phyloP scores from a whole-genome alignment of 2,329 filamentous ascomycete genomes.

The Exophiala sp. region DNA sequence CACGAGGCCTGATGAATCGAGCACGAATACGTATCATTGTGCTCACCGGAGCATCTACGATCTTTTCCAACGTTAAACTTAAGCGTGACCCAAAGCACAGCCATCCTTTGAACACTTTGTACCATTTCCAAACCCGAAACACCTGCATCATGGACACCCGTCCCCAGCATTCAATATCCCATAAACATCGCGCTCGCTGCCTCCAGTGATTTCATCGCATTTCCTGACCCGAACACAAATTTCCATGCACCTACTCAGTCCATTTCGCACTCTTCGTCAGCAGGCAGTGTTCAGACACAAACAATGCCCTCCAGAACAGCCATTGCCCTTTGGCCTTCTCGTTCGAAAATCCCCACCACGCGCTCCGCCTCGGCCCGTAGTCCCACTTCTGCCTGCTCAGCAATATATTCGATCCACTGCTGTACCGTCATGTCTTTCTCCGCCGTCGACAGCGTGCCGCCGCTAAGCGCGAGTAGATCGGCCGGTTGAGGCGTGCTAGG shows the following conservation, averaged over 20 bases:
- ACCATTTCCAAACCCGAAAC: not conserved
- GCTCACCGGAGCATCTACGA: too few relatives aligned
- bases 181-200: too few relatives aligned
- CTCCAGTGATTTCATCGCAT: too few relatives aligned
- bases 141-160: too few relatives aligned
- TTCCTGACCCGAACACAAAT: not conserved
- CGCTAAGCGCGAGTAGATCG: conserved; percentile 37
- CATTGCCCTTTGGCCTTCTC: conserved; percentile 73
- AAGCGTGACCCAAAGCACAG: too few relatives aligned
- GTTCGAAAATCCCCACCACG: conserved; percentile 76
- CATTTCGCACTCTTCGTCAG: not conserved
- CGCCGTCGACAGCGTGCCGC: conserved; percentile 59
- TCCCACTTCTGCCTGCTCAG: conserved; percentile 69
- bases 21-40: too few relatives aligned
- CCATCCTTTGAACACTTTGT: too few relatives aligned
- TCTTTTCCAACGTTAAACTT: too few relatives aligned
- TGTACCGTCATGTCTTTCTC: conserved; percentile 91
- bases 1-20: too few relatives aligned
- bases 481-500: conserved; percentile 41
- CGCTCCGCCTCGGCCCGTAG: conserved; percentile 75
- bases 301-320: conserved; percentile 67
- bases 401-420: conserved; percentile 83
- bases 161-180: too few relatives aligned
- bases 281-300: conserved; percentile 35
- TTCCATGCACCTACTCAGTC: not conserved